Evolutionary conservation across 129 eudicot genomes (phyloP).

Genomic region (Chrysanthemum seticuspe): DNA sequence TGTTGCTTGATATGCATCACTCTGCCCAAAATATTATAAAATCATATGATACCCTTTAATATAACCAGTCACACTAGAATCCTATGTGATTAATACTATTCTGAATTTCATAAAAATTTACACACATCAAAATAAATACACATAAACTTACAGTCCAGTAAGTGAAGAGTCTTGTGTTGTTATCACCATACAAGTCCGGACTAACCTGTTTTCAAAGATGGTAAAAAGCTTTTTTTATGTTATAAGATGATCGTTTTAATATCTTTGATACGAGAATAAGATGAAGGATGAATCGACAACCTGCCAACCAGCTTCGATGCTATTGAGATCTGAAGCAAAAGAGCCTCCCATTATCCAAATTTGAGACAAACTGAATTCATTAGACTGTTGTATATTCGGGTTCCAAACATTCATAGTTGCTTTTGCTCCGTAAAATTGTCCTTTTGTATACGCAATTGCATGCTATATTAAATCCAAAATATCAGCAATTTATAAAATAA

Average conservation of each 20-base stretch:
- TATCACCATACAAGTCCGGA: slow-evolving; percentile 87
- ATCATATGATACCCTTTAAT: background rate
- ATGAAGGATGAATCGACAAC: slow-evolving; percentile 20
- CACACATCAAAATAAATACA: background rate
- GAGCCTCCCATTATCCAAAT: slow-evolving; percentile 87
- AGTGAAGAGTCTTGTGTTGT: slow-evolving; percentile 85
- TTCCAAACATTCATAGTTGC: slow-evolving; percentile 93
- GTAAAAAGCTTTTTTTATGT: slow-evolving; percentile 7
- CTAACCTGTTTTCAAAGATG: slow-evolving; percentile 55
- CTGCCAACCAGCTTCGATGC: slow-evolving; percentile 99
- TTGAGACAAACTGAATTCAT: slow-evolving; percentile 87
- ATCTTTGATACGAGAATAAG: background rate
- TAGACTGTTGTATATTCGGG: slow-evolving; percentile 68
- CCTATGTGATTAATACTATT: slow-evolving; percentile 7
- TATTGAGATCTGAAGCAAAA: slow-evolving; percentile 79
- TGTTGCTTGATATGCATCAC: slow-evolving; percentile 94
- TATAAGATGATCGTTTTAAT: background rate
- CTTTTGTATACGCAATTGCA: slow-evolving; percentile 87
- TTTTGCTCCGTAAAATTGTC: slow-evolving; percentile 80
- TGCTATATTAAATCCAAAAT: slow-evolving; percentile 54
- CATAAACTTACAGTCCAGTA: slow-evolving; percentile 85
- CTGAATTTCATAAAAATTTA: background rate
- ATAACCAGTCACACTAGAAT: background rate
- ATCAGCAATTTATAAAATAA: slow-evolving; percentile 13
- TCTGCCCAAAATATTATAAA: slow-evolving; percentile 46